Percentiles rank a stretch among this genome's conserved stretches.
phyloP scores from a whole-genome alignment of 768 basidiomycete species.

The Sistotremastrum suecicum region DNA sequence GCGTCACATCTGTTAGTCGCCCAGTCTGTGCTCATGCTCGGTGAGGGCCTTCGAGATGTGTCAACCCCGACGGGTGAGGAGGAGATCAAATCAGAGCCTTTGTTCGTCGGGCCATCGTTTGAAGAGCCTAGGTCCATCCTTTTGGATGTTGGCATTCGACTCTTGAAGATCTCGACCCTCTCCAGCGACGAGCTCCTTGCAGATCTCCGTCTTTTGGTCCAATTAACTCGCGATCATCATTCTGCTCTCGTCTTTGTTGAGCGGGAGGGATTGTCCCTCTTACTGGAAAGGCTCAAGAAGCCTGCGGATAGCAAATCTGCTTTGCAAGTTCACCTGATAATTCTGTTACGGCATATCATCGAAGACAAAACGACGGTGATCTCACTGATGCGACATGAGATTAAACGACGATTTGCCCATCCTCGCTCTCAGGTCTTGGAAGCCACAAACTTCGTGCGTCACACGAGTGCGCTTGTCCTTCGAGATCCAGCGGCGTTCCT shows the following conservation, averaged over 20 bases:
- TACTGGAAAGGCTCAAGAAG: constrained; percentile 56
- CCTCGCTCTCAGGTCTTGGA: constrained; percentile 56
- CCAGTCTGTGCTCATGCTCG: constrained; percentile 66
- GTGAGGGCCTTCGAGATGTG: constrained; percentile 56
- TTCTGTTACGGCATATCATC: constrained; percentile 82
- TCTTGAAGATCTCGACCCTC: constrained; percentile 50
- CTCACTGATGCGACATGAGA: constrained; percentile 65
- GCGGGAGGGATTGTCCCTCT: constrained; percentile 40
- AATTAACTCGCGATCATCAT: constrained; percentile 62
- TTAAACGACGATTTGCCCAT: constrained; percentile 68
- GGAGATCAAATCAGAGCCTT: constrained; percentile 33
- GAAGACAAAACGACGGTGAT: constrained; percentile 59
- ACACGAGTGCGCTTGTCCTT: constrained; percentile 64
- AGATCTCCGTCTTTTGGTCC: constrained; percentile 65
- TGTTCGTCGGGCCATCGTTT: constrained; percentile 47
- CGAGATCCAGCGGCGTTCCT: constrained; percentile 72
- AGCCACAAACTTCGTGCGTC: constrained; percentile 55
- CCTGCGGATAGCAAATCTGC: constrained; percentile 33
- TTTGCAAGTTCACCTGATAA: constrained; percentile 71
- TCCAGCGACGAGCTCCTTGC: constrained; percentile 76
- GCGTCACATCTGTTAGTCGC: constrained; percentile 74
- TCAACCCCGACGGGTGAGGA: constrained; percentile 61
- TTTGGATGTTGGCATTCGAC: constrained; percentile 62
- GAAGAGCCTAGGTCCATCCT: constrained; percentile 46
- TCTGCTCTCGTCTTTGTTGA: constrained; percentile 56